These are phyloP conservation scores for Penicillium sp. DNA, from an alignment of 2,329 filamentous ascomycete species.

Conservation along the genomic window DNA sequence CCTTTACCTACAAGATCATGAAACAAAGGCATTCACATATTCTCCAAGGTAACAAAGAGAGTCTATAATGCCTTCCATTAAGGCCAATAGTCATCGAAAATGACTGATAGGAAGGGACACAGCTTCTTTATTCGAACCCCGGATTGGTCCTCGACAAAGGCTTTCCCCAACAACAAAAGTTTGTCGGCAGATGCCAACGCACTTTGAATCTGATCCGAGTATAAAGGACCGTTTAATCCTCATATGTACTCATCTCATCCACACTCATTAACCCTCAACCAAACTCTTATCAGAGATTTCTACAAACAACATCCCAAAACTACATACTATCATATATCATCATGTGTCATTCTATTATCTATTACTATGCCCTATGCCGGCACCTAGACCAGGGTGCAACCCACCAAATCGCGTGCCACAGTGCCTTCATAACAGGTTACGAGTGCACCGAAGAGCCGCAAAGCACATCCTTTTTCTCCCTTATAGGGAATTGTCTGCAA, in stretches of 20 bases:
- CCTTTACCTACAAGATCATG: neutral
- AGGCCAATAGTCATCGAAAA: neutral
- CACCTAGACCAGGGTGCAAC: slow-evolving; percentile 16
- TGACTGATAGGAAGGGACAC: neutral
- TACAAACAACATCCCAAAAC: neutral
- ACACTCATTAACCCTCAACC: neutral
- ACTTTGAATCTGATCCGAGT: neutral
- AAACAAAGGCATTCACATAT: neutral
- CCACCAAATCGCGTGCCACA: slow-evolving; percentile 18
- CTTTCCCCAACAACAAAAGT: neutral
- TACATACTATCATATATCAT: neutral
- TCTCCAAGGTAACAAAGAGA: neutral
- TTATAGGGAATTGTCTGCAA: slow-evolving; percentile 16
- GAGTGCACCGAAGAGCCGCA: slow-evolving; percentile 9
- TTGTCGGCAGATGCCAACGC: neutral
- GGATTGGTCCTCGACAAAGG: neutral
- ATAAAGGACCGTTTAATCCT: neutral
- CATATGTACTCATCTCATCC: neutral
- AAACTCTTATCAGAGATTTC: neutral
- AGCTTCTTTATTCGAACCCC: neutral
- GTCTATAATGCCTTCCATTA: neutral
- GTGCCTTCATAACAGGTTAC: slow-evolving; percentile 16
- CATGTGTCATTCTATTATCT: slow-evolving; percentile 29
- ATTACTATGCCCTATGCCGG: slow-evolving; percentile 26
- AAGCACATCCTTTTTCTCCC: slow-evolving; percentile 8